Base-by-base conservation (phyloP, 192 early-diverging fungal genomes). In the Gorgonomyces haynaldii region DNA sequence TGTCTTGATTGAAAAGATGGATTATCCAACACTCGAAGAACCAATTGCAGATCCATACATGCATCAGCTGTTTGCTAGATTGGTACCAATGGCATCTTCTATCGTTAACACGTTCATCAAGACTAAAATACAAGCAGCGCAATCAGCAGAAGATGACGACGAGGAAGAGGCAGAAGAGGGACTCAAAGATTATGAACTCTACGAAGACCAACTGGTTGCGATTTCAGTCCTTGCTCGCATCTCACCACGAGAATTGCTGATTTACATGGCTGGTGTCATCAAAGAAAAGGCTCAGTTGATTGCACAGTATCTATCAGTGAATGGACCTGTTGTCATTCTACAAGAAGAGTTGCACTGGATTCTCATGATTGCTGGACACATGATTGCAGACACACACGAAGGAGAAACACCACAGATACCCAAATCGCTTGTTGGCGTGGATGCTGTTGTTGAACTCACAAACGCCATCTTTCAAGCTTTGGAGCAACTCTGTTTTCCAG, bases 331-430 rank as follows among this genome's bases (percentile, higher is more conserved):
- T 53, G 34, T 61, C 42, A 24, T 29, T 24, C 38, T 84, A 22
- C 59, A 74, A 28, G 86, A 89, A 46, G 69, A 79, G 22, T 22
- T 83, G 16, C 81, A 89, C 62, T 89, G 86, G 86, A 45, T 85
- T 3, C 64, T 81, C 0, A 55, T 89, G 4, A 76, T 89, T 21
- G 45, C 66, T 22, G 82, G 70, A 13, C 77, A 76, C 52, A 45
- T 86, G 1, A 54, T 89, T 37, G 79, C 81, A 3, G 81, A 86
- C 50, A 43, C 72, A n/a, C 77, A 62, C 8, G 40, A 66, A 29
- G 84, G 84, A 8, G 86, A 89, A 56, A 68, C 65, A 23, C 81
- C 83, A 1, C 50, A 79, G 44, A 65, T 89, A 29, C 84, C 83
- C 0, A 69, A 71, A 10, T 44, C 77, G 0, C 35, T 88, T 21